Conservation (phyloP, 1,284 basidiomycete genomes). For the Ustilago sp. region DNA sequence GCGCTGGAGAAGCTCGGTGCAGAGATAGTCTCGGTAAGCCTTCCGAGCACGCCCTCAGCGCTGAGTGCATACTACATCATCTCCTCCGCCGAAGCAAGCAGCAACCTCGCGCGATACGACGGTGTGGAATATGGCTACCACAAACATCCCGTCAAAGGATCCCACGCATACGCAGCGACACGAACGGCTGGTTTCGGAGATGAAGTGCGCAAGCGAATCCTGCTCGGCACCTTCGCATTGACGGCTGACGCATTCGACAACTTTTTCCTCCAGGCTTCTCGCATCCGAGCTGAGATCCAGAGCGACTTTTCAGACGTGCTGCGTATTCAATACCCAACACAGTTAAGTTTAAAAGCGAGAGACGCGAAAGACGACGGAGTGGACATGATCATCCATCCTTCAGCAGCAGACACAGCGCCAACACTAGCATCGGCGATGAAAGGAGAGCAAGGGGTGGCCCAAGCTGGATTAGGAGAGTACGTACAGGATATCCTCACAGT, state of each 20-base stretch:
- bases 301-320: slow-evolving; percentile 82
- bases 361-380: slow-evolving; percentile 72
- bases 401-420: slow-evolving; percentile 46
- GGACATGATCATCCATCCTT: slow-evolving; percentile 83
- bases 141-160: slow-evolving; percentile 12
- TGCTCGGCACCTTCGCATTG: slow-evolving; percentile 92
- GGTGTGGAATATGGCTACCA: slow-evolving; percentile 76
- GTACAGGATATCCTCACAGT: slow-evolving; percentile 93
- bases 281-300: slow-evolving; percentile 79
- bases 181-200: slow-evolving; percentile 79
- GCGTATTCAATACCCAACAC: slow-evolving; percentile 70
- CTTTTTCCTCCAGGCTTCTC: slow-evolving; percentile 91
- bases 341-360: not conserved
- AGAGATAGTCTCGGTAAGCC: slow-evolving; percentile 78
- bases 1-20: slow-evolving; percentile 77
- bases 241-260: slow-evolving; percentile 95
- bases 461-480: slow-evolving; percentile 72
- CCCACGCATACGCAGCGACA: slow-evolving; percentile 60
- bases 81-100: slow-evolving; percentile 92
- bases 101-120: slow-evolving; percentile 90
- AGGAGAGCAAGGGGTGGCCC: not conserved
- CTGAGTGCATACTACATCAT: slow-evolving; percentile 95
- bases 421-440: slow-evolving; percentile 3
- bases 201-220: slow-evolving; percentile 87
- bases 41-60: slow-evolving; percentile 82